Conservation (phyloP, 2,329 filamentous ascomycete species). For the Endocalyx cinctus region DNA sequence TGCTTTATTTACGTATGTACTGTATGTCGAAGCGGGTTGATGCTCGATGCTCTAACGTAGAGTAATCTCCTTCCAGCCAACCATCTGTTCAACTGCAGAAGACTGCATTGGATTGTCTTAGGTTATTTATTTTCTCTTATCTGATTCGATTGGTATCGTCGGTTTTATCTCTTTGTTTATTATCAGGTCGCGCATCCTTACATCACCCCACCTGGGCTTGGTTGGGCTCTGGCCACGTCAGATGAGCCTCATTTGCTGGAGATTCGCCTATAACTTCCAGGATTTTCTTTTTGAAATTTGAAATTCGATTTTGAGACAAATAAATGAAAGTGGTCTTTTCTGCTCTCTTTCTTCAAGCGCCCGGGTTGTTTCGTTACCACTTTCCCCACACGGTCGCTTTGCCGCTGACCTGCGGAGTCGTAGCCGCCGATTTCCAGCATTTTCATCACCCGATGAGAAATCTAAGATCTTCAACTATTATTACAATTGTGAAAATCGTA, state of each 20-base stretch:
- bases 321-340: constrained; percentile 8
- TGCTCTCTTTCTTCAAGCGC: constrained; percentile 3
- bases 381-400: constrained; percentile 22
- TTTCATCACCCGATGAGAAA: constrained; percentile 12
- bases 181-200: constrained; percentile 3
- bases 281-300: constrained; percentile 4
- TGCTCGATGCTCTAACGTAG: too few species aligned
- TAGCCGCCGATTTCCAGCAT: too few species aligned
- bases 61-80: too few species aligned
- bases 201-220: constrained; percentile 16
- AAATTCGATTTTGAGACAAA: constrained; percentile 6
- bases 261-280: constrained; percentile 1
- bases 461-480: constrained; percentile 1
- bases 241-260: constrained; percentile 22
- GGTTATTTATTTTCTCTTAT: constrained; percentile 1
- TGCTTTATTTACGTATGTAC: too few species aligned
- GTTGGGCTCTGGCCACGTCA: constrained; percentile 24
- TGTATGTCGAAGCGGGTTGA: too few species aligned
- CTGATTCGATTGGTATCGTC: constrained; percentile 1
- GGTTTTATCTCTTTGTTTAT: constrained; percentile 4
- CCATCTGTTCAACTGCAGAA: too few species aligned
- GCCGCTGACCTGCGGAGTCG: constrained; percentile 19
- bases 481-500: too few species aligned
- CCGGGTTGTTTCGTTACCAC: constrained; percentile 4
- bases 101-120: too few species aligned